Percentiles rank a stretch among this genome's conserved stretches.
Conservation (phyloP, 2,329 filamentous ascomycete genomes). For the Cladosporium phlei region DNA sequence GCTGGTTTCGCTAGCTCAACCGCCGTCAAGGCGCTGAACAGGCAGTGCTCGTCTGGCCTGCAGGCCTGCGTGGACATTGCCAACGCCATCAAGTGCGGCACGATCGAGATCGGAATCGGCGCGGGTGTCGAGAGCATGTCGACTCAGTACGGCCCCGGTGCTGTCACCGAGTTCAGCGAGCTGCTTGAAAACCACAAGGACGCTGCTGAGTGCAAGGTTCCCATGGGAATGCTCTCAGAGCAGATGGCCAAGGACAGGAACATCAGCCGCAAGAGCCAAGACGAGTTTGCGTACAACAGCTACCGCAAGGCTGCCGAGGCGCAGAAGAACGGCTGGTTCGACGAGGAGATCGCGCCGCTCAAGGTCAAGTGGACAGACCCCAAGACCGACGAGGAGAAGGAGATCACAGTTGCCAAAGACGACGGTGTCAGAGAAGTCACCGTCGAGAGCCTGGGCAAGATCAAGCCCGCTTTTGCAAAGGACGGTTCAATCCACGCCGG, state of each 20-base stretch:
- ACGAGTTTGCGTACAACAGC: slow-evolving; percentile 87
- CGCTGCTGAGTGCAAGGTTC: slow-evolving; percentile 92
- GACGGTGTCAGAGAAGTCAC: slow-evolving; percentile 87
- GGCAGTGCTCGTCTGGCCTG: slow-evolving; percentile 89
- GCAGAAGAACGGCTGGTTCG: slow-evolving; percentile 82
- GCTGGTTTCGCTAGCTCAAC: slow-evolving; percentile 84
- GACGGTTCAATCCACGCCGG: slow-evolving; percentile 92
- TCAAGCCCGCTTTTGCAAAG: slow-evolving; percentile 83
- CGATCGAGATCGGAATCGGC: slow-evolving; percentile 93
- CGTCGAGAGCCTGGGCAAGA: slow-evolving; percentile 81
- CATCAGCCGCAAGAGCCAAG: slow-evolving; percentile 69
- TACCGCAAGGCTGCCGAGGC: slow-evolving; percentile 87
- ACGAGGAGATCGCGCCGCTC: slow-evolving; percentile 83
- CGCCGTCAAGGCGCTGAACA: slow-evolving; percentile 83
- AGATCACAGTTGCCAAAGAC: slow-evolving; percentile 76
- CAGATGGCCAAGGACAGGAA: slow-evolving; percentile 84
- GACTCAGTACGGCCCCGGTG: slow-evolving; percentile 79
- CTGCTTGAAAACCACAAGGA: slow-evolving; percentile 75
- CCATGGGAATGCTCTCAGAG: slow-evolving; percentile 92
- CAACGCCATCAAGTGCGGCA: slow-evolving; percentile 82
- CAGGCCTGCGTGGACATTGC: slow-evolving; percentile 92
- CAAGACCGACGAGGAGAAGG: slow-evolving; percentile 80
- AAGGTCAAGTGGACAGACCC: slow-evolving; percentile 84
- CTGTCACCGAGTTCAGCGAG: slow-evolving; percentile 90
- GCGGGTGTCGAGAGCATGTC: slow-evolving; percentile 97